Evolutionary conservation across 1,284 basidiomycete species (phyloP).

Genomic region (Naganishia liquefaciens): DNA sequence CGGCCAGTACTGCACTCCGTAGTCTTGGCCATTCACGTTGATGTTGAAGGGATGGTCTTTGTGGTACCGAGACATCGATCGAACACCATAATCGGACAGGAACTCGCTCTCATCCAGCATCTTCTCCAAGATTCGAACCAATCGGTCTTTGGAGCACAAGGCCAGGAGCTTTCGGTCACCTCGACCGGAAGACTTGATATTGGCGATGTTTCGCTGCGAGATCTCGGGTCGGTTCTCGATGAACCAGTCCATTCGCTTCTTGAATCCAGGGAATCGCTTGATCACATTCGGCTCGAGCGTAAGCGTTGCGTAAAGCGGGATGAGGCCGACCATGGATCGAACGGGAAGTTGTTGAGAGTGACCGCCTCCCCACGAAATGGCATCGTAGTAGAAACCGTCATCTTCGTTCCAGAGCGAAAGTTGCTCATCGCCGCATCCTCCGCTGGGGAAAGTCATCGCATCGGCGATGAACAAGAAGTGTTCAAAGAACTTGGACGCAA

Average conservation of each 20-base stretch:
- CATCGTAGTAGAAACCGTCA: conserved; percentile 98
- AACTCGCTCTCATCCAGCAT: conserved; percentile 98
- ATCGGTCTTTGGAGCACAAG: conserved; percentile 84
- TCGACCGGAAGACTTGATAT: conserved; percentile 81
- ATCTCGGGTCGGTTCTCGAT: conserved; percentile 87
- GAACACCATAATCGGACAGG: conserved; percentile 87
- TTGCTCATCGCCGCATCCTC: conserved; percentile 69
- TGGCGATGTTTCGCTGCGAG: conserved; percentile 90
- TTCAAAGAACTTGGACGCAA: conserved; percentile 86
- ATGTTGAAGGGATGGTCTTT: conserved; percentile 93
- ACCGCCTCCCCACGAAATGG: conserved; percentile 85
- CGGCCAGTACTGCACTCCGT: conserved; percentile 95
- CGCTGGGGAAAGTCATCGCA: conserved; percentile 84
- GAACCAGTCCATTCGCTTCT: conserved; percentile 98
- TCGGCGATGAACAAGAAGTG: conserved; percentile 96
- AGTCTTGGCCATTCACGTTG: conserved; percentile 85
- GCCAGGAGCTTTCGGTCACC: conserved; percentile 86
- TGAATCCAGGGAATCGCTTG: conserved; percentile 93
- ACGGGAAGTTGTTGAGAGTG: conserved; percentile 84
- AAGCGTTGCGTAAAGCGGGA: conserved; percentile 90
- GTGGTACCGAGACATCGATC: conserved; percentile 90
- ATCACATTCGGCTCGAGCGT: conserved; percentile 87
- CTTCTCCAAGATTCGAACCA: conserved; percentile 84
- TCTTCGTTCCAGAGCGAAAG: conserved; percentile 90
- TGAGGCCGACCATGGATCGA: conserved; percentile 88